Evolutionary conservation across 2,329 filamentous ascomycete species (phyloP).

Genomic region (Onygenales sp.): DNA sequence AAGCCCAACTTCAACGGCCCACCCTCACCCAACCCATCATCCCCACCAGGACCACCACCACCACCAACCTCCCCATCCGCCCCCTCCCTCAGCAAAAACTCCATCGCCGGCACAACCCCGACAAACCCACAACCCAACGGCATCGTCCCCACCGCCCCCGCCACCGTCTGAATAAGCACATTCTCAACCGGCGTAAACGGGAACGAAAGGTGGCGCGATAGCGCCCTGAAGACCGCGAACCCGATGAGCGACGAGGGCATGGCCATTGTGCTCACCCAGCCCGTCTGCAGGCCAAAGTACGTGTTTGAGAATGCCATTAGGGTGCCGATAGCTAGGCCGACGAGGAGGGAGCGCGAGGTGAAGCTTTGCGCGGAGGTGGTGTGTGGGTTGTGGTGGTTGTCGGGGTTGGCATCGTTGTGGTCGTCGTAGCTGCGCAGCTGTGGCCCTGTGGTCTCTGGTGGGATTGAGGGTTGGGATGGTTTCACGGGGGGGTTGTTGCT

Average conservation of each 20-base stretch:
- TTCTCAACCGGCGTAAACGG: constrained; percentile 95
- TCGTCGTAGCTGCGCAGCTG: background rate
- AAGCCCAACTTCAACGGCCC: constrained; percentile 65
- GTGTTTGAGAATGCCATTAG: constrained; percentile 96
- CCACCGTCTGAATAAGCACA: constrained; percentile 91
- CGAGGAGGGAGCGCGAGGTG: constrained; percentile 68
- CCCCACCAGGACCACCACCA: constrained; percentile 38
- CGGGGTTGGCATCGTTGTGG: background rate
- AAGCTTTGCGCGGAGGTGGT: constrained; percentile 53
- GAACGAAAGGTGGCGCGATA: constrained; percentile 61
- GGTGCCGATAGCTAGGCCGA: constrained; percentile 74
- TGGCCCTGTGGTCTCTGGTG: background rate
- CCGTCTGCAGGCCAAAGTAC: constrained; percentile 95
- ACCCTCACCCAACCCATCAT: constrained; percentile 62
- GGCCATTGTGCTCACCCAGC: constrained; percentile 79
- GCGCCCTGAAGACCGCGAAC: constrained; percentile 81
- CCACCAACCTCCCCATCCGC: constrained; percentile 74
- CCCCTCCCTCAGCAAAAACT: constrained; percentile 67
- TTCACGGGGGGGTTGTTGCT: background rate
- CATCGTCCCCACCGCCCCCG: constrained; percentile 93
- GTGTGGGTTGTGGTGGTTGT: background rate
- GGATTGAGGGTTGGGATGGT: background rate
- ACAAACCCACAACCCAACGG: constrained; percentile 92
- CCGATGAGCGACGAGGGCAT: constrained; percentile 94
- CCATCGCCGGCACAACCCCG: constrained; percentile 84